Base-by-base conservation (phyloP, 371 early-diverging fungal genomes). In the Batkoa obscura region DNA sequence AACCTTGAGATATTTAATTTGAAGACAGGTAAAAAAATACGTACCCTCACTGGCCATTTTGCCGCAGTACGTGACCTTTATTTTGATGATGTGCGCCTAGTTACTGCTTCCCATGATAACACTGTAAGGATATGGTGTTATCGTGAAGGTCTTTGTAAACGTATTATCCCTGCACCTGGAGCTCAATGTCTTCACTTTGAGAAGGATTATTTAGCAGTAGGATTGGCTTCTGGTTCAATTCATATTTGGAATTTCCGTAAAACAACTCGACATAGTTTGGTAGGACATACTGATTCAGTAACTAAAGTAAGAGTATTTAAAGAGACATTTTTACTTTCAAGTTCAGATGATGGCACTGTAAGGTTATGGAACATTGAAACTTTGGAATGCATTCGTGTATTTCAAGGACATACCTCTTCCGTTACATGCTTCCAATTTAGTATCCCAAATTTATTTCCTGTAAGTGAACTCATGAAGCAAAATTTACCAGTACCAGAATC, bases 71-170 rank as follows among this genome's bases (percentile, higher is more conserved):
- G 91, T 1, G 86, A 85, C 1, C 72, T 96, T 4, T 91, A 86
- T 55, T 88, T 88, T 62, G 86, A 87, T 60, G 81, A 82, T 38
- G 76, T 78, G 60, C 87, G 83, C 64, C 69, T 89, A 34, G 81
- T 90, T 15, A 81, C 88, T 2, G 89, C 87, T 4, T 84, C 90
- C 8, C 81, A 86, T 68, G 98, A 99, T 62, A 77, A 85, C 33
- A 94, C 94, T 0, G 76, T 98, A n/a, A 75, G 86, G 59, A 84
- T 99, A 47, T 98, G 98, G 98, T 88, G 94, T 69, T 86, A 89
- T 64, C 84, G 87, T 49, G 84, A 83, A 2, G 96, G 93, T 59
- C 78, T 97, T 42, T 83, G 90, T 32, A 85, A 83, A 0, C 65
- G 97, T 48, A 80, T 76, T 47, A 84, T 83, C 34, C 83, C 81